phyloP scores from a whole-genome alignment of 2,329 filamentous ascomycete species.

The Alternaria gaisen region DNA sequence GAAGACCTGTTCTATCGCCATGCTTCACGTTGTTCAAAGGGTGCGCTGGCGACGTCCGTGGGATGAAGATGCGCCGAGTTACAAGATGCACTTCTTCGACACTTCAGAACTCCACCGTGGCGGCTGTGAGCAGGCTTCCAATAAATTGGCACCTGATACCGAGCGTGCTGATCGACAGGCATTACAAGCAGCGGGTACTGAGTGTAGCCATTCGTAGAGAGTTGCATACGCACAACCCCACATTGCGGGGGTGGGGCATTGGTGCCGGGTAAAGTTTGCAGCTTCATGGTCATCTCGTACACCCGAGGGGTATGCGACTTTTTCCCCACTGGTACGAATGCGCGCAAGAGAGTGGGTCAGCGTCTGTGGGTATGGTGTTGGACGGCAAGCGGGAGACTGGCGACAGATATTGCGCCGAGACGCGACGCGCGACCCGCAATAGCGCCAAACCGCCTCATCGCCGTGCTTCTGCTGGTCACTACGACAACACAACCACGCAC shows the following conservation, averaged over 20 bases:
- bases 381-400: not conserved
- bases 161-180: not conserved
- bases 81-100: not conserved
- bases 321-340: not conserved
- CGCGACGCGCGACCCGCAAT: not conserved
- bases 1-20: slow-evolving; percentile 45
- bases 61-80: not conserved
- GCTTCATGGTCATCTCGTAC: not conserved
- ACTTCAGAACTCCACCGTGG: not conserved
- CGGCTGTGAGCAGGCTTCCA: not conserved
- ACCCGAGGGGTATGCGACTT: not conserved
- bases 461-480: not conserved
- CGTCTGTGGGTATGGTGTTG: not conserved
- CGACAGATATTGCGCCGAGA: not conserved
- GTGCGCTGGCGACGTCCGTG: not conserved
- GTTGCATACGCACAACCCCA: slow-evolving; percentile 30
- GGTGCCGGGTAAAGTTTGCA: slow-evolving; percentile 32
- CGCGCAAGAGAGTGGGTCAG: not conserved
- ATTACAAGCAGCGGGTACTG: not conserved
- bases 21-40: slow-evolving; percentile 11
- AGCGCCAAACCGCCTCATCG: not conserved
- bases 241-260: slow-evolving; percentile 42
- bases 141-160: not conserved
- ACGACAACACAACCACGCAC: not conserved
- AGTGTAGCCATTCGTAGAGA: not conserved